A percentile compares a stretch with the other conserved stretches of the same genome.
These are phyloP conservation scores for Malassezia globosa DNA, from an alignment of 1,284 basidiomycete genomes.

Conservation along the genomic window DNA sequence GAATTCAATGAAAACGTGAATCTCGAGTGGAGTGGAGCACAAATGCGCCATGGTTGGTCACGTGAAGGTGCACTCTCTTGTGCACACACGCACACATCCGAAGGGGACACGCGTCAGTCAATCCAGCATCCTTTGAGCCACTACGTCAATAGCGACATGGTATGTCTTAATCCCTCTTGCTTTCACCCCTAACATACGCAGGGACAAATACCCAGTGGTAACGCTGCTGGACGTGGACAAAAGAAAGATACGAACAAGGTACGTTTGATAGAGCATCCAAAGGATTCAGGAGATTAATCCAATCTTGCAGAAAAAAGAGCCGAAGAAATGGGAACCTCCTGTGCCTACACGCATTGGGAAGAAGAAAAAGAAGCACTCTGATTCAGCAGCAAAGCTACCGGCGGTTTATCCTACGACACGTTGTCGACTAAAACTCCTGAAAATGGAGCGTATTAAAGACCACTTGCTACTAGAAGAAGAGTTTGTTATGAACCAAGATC, in stretches of 20 bases:
- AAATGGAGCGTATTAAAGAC: conserved; percentile 95
- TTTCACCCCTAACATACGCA: not conserved
- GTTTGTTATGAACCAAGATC: conserved; percentile 88
- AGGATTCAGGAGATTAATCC: not conserved
- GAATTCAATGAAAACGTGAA: too few species aligned
- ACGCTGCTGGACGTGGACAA: conserved; percentile 30
- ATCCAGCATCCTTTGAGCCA: too few species aligned
- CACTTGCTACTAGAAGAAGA: conserved; percentile 94
- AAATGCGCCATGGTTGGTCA: too few species aligned
- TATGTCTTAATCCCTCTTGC: not conserved
- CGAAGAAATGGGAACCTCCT: conserved; percentile 97
- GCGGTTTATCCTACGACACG: conserved; percentile 87
- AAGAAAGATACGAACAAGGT: conserved; percentile 24
- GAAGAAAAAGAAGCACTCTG: conserved; percentile 79
- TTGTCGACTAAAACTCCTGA: conserved; percentile 87
- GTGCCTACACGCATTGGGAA: conserved; percentile 93
- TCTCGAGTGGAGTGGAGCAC: too few species aligned
- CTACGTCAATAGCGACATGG: too few species aligned
- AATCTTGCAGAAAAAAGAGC: conserved; percentile 52
- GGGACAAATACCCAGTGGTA: conserved; percentile 39
- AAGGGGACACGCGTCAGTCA: too few species aligned
- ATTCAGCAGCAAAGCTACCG: conserved; percentile 80
- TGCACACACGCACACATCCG: too few species aligned
- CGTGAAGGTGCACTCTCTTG: too few species aligned
- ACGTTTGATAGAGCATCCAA: not conserved